phyloP scores from a whole-genome alignment of 768 basidiomycete species.

The Tephrocybe sp. region DNA sequence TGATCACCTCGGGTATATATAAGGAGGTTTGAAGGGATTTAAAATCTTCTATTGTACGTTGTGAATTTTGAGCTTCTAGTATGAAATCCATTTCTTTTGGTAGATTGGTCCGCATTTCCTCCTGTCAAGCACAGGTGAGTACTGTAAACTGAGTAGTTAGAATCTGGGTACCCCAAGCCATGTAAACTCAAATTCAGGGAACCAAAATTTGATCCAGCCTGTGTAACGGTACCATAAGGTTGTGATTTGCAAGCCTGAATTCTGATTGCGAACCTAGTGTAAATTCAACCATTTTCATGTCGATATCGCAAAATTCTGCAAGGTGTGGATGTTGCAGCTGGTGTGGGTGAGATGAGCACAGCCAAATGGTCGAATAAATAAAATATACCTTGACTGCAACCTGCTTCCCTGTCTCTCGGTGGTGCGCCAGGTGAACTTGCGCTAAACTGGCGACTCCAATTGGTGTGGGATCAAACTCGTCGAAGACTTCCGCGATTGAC shows the following conservation, averaged over 20 bases:
- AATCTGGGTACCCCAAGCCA: constrained; percentile 70
- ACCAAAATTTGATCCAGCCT: constrained; percentile 90
- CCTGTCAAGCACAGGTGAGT: constrained; percentile 53
- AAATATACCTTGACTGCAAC: constrained; percentile 83
- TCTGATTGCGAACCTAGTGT: constrained; percentile 52
- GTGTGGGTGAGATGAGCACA: constrained; percentile 4
- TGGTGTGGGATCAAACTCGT: constrained; percentile 81
- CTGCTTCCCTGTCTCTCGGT: constrained; percentile 65
- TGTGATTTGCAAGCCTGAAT: background rate
- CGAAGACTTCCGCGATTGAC: constrained; percentile 73
- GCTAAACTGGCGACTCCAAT: constrained; percentile 96
- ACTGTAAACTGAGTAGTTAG: background rate
- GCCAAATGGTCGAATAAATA: background rate
- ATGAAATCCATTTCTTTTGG: constrained; percentile 95
- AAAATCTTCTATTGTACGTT: constrained; percentile 72
- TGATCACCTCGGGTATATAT: constrained; percentile 84
- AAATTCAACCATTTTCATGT: constrained; percentile 83
- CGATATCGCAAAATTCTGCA: constrained; percentile 88
- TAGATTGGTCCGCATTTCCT: constrained; percentile 92
- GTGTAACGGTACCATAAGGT: constrained; percentile 7
- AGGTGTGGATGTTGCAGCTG: constrained; percentile 92
- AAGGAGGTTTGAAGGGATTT: constrained; percentile 68
- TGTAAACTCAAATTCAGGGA: constrained; percentile 94
- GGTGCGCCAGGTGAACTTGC: constrained; percentile 87
- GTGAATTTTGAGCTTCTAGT: constrained; percentile 86